Percentiles rank a stretch among this genome's conserved stretches.
These are phyloP conservation scores for Myrmaecium sp. DNA, from an alignment of 2,329 filamentous ascomycete genomes.

Conservation along the genomic window DNA sequence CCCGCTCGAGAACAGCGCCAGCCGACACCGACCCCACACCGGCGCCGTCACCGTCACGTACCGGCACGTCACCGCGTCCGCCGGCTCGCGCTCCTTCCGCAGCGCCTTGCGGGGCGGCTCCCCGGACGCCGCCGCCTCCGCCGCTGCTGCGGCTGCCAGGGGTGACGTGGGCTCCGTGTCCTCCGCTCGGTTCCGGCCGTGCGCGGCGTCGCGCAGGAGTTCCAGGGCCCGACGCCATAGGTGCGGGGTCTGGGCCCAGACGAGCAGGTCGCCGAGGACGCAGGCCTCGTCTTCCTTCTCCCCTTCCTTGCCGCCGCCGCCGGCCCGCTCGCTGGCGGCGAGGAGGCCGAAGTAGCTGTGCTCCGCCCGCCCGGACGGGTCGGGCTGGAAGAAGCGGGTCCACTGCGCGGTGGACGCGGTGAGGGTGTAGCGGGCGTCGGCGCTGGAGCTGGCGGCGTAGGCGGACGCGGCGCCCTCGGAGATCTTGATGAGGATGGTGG, in stretches of 20 bases:
- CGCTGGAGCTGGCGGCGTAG: conserved; percentile 17
- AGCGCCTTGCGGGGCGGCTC: too few species aligned
- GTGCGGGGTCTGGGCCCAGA: conserved; percentile 28
- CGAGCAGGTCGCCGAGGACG: conserved; percentile 28
- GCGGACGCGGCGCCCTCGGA: conserved; percentile 20
- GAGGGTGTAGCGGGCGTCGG: conserved; percentile 21
- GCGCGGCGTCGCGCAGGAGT: conserved; percentile 29
- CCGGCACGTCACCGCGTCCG: conserved; percentile 30
- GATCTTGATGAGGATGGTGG: conserved; percentile 18
- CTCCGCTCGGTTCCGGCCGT: conserved; percentile 24
- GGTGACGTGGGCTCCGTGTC: conserved; percentile 19
- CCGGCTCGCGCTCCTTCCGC: too few species aligned
- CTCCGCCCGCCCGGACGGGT: conserved; percentile 24
- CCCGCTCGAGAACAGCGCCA: conserved; percentile 33
- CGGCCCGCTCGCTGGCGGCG: conserved; percentile 2
- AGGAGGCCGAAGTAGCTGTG: conserved; percentile 28
- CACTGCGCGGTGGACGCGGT: conserved; percentile 28
- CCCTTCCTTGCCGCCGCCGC: too few species aligned
- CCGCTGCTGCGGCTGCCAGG: conserved; percentile 2
- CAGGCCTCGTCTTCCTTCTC: conserved; percentile 27
- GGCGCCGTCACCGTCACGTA: conserved; percentile 31
- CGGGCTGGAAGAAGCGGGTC: conserved; percentile 28
- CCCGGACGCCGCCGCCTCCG: too few species aligned
- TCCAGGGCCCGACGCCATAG: conserved; percentile 32
- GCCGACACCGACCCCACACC: conserved; percentile 31